Evolutionary conservation across 2,329 filamentous ascomycete species (phyloP).

Genomic region (Triangularia setosa): DNA sequence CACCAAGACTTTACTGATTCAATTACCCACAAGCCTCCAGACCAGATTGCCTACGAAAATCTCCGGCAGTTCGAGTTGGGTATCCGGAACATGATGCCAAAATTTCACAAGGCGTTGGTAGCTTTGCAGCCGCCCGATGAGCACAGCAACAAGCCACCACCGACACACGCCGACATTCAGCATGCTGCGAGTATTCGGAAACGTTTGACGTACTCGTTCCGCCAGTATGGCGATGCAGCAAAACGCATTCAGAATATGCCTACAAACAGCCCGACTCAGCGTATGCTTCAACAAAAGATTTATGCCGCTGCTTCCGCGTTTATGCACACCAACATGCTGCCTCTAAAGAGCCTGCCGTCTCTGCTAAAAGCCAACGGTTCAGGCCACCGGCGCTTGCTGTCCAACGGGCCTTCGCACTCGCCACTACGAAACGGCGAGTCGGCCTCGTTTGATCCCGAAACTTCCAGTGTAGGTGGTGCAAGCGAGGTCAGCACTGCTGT

Average conservation of each 20-base stretch:
- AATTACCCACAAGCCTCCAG: constrained; percentile 62
- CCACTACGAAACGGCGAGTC: constrained; percentile 48
- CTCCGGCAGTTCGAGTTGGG: constrained; percentile 83
- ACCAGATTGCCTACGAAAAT: constrained; percentile 78
- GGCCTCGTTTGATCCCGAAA: constrained; percentile 44
- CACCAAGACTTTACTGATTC: constrained; percentile 75
- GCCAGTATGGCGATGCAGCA: constrained; percentile 80
- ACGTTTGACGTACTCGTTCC: constrained; percentile 81
- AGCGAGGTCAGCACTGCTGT: constrained; percentile 52
- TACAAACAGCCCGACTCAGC: constrained; percentile 67
- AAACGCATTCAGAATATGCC: constrained; percentile 76
- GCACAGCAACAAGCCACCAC: constrained; percentile 39
- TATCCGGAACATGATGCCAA: constrained; percentile 74
- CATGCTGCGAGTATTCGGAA: constrained; percentile 89
- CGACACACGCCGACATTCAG: constrained; percentile 64
- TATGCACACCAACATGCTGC: constrained; percentile 85
- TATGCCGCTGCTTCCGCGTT: constrained; percentile 80
- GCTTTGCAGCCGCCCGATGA: constrained; percentile 59
- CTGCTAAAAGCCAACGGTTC: constrained; percentile 50
- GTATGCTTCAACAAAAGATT: constrained; percentile 73
- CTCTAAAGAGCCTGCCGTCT: constrained; percentile 70
- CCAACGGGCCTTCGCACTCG: constrained; percentile 27
- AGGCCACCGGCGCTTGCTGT: constrained; percentile 30
- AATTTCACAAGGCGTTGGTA: constrained; percentile 74
- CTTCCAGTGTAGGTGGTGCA: constrained; percentile 42